Evolutionary conservation across 2,329 filamentous ascomycete genomes (phyloP).

Genomic region (Allantophomopsis lycopodina): DNA sequence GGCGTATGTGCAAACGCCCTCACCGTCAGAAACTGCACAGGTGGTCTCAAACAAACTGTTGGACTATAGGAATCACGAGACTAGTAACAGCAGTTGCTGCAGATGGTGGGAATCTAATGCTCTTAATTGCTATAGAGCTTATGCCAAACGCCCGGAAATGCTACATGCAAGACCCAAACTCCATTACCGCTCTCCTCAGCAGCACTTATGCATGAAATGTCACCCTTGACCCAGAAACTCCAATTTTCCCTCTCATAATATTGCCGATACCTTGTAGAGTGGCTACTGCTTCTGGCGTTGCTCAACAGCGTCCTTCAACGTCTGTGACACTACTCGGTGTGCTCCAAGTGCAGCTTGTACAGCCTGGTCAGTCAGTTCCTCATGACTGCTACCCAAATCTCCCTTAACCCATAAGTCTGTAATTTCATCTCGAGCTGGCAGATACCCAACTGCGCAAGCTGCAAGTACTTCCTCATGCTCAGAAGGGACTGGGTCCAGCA

Average conservation of each 20-base stretch:
- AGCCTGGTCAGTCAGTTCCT: constrained; percentile 46
- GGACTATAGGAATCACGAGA: no score
- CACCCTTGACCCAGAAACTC: background rate
- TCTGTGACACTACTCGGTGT: constrained; percentile 44
- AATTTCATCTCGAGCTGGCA: constrained; percentile 77
- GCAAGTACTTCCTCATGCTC: constrained; percentile 69
- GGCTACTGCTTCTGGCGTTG: constrained; percentile 13
- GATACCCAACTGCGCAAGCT: constrained; percentile 81
- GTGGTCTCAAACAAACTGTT: no score
- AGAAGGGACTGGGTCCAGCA: constrained; percentile 68
- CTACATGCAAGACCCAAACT: no score
- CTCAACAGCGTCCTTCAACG: constrained; percentile 41
- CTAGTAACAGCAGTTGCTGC: no score
- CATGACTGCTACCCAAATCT: constrained; percentile 28
- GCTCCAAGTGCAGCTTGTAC: constrained; percentile 47
- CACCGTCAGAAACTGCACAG: no score
- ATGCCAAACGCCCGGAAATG: no score
- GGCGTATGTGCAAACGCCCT: no score
- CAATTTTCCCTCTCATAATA: background rate
- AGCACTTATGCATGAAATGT: background rate
- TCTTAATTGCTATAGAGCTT: no score
- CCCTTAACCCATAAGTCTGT: constrained; percentile 94
- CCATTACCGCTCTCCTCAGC: no score
- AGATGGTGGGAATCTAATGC: no score
- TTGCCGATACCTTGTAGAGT: background rate